A percentile compares a stretch with the other conserved stretches of the same genome.
Conservation (phyloP, 2,329 filamentous ascomycete species). For the Hypoxylon sp. region DNA sequence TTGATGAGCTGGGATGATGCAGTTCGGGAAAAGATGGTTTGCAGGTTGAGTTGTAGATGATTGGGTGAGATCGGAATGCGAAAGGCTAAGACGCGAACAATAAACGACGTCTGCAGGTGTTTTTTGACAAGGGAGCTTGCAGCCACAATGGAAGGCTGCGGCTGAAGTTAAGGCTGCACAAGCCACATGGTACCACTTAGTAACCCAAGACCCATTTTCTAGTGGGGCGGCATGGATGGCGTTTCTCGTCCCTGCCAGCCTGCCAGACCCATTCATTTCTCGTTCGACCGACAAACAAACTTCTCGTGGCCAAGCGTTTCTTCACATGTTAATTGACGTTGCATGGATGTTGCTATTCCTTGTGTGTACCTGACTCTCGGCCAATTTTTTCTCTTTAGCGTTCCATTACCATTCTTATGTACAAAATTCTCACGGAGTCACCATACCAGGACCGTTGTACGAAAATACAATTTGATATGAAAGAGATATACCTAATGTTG, state of each 20-base stretch:
- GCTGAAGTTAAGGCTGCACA: constrained; percentile 28
- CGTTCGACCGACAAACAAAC: constrained; percentile 14
- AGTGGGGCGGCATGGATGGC: constrained; percentile 2
- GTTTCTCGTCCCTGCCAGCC: constrained; percentile 4
- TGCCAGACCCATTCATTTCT: constrained; percentile 6
- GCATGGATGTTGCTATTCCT: constrained; percentile 24
- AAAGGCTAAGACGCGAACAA: constrained; percentile 32
- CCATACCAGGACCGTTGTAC: background rate
- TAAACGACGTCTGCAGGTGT: constrained; percentile 28
- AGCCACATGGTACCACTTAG: constrained; percentile 23
- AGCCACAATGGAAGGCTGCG: constrained; percentile 35
- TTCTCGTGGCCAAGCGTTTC: constrained; percentile 28
- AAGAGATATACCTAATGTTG: background rate
- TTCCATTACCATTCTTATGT: constrained; percentile 2
- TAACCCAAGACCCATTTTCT: background rate
- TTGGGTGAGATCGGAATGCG: constrained; percentile 26
- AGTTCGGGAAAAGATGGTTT: background rate
- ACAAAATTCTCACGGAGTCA: background rate
- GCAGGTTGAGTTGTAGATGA: constrained; percentile 22
- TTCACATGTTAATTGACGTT: constrained; percentile 45
- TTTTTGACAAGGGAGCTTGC: constrained; percentile 27
- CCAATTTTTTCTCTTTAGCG: constrained; percentile 14
- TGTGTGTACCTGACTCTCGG: constrained; percentile 5
- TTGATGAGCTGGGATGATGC: background rate
- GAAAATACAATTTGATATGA: constrained; percentile 8